Conservation (phyloP, 2,329 filamentous ascomycete species). For the Pezicula radicicola region DNA sequence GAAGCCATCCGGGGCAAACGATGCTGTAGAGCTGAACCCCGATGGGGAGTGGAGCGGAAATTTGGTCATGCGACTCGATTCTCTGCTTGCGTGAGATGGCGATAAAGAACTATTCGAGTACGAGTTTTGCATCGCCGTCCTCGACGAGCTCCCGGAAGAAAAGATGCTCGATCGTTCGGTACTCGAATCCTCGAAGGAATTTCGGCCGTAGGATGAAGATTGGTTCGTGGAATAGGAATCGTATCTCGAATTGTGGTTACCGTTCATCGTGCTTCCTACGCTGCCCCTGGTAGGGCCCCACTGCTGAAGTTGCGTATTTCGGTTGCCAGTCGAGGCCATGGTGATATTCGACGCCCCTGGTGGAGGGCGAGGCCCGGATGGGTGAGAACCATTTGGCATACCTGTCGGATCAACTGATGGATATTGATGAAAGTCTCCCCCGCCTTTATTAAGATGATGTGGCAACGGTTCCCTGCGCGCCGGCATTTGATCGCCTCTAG, state of each 20-base stretch:
- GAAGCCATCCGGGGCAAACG: conserved; percentile 35
- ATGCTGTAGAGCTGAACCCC: conserved; percentile 18
- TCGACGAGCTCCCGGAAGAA: conserved; percentile 51
- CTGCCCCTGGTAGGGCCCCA: conserved; percentile 62
- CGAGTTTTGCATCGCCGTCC: conserved; percentile 50
- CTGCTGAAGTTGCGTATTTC: conserved; percentile 71
- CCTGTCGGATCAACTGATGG: conserved; percentile 63
- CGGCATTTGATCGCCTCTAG: conserved; percentile 61
- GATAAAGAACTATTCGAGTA: conserved; percentile 51
- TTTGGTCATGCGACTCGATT: conserved; percentile 56
- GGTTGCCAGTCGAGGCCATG: conserved; percentile 68
- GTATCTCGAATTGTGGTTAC: conserved; percentile 56
- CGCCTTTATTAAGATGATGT: conserved; percentile 77
- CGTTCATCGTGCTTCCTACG: conserved; percentile 47
- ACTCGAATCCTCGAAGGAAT: conserved; percentile 61
- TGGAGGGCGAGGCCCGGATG: conserved; percentile 59
- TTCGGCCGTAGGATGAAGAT: conserved; percentile 29
- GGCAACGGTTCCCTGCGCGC: conserved; percentile 71
- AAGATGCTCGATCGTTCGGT: conserved; percentile 54
- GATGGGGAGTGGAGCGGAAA: conserved; percentile 32
- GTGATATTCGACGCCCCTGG: conserved; percentile 60
- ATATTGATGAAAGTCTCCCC: conserved; percentile 85
- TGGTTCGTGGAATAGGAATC: conserved; percentile 53
- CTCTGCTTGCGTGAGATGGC: conserved; percentile 32
- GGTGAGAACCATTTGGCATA: conserved; percentile 49